Conservation (phyloP, 345 rosid species). For the Citrus hindsii region DNA sequence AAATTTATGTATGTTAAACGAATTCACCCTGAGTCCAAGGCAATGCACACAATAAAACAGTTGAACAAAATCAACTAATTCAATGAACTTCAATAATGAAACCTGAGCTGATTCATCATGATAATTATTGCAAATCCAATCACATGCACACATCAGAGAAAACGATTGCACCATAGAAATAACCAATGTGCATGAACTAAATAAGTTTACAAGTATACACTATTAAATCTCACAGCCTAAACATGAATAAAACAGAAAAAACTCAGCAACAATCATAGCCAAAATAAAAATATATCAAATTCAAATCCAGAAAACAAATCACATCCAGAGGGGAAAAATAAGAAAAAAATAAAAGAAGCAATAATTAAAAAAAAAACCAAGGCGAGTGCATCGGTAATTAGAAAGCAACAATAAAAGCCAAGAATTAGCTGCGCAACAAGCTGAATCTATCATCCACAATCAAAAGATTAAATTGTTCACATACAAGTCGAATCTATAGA, state of each 20-base stretch:
- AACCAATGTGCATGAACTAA: not conserved
- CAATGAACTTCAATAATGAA: not conserved
- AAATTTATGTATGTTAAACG: too few species aligned
- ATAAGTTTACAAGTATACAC: not conserved
- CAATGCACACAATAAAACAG: not conserved
- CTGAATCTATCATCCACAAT: slow-evolving; percentile 9
- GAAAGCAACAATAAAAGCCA: not conserved
- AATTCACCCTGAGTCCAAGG: not conserved
- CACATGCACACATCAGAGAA: not conserved
- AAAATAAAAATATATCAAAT: not conserved
- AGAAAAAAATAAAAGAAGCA: not conserved
- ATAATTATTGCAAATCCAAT: not conserved
- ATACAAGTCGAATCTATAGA: slow-evolving; percentile 11
- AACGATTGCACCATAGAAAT: not conserved
- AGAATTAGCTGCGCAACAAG: not conserved
- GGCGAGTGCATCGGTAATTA: not conserved
- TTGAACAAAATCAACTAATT: not conserved
- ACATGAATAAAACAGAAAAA: not conserved
- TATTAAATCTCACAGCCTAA: not conserved
- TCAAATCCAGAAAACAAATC: not conserved
- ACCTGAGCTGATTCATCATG: not conserved
- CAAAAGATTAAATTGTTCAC: not conserved
- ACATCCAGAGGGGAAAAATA: not conserved
- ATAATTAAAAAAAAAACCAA: not conserved
- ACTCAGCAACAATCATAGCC: not conserved